Evolutionary conservation across 495 filamentous ascomycete species (phyloP).

Genomic region (Penicillium manginii): DNA sequence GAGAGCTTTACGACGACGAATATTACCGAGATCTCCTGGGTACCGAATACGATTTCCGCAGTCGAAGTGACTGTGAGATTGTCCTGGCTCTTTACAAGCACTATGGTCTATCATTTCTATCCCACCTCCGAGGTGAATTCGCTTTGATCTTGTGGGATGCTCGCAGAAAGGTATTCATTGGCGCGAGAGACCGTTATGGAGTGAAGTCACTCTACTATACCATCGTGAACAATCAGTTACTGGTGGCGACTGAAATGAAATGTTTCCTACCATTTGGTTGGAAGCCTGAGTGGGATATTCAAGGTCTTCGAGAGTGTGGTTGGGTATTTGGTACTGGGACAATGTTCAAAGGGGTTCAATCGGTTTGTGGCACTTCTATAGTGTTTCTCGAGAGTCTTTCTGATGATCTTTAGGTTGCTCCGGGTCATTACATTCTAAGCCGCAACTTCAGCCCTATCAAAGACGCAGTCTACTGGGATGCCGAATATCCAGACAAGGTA

Average conservation of each 20-base stretch:
- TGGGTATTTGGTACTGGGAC: constrained; percentile 45
- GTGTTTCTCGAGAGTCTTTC: background rate
- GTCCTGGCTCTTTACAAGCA: constrained; percentile 54
- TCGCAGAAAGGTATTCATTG: constrained; percentile 25
- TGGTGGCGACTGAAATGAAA: constrained; percentile 51
- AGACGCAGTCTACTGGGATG: constrained; percentile 50
- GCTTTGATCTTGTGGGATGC: constrained; percentile 53
- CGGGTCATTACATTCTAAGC: constrained; percentile 33
- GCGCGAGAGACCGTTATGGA: constrained; percentile 42
- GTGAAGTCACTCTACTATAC: constrained; percentile 52
- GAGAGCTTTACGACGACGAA: constrained; percentile 54
- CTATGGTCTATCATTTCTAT: constrained; percentile 49
- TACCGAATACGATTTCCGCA: constrained; percentile 43
- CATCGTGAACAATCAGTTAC: constrained; percentile 19
- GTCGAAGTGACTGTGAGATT: constrained; percentile 50
- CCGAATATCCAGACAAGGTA: constrained; percentile 52
- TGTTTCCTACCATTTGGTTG: constrained; percentile 49
- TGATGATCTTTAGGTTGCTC: constrained; percentile 20
- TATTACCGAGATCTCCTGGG: constrained; percentile 40
- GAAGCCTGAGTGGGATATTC: constrained; percentile 54
- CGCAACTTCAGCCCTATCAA: constrained; percentile 29
- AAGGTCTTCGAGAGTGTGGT: constrained; percentile 36
- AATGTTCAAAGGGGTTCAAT: constrained; percentile 45
- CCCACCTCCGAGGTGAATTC: constrained; percentile 55
- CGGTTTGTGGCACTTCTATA: constrained; percentile 10